A percentile compares a stretch with the other conserved stretches of the same genome.
phyloP scores from a whole-genome alignment of 306 rosid genomes.

The Corylus americana region DNA sequence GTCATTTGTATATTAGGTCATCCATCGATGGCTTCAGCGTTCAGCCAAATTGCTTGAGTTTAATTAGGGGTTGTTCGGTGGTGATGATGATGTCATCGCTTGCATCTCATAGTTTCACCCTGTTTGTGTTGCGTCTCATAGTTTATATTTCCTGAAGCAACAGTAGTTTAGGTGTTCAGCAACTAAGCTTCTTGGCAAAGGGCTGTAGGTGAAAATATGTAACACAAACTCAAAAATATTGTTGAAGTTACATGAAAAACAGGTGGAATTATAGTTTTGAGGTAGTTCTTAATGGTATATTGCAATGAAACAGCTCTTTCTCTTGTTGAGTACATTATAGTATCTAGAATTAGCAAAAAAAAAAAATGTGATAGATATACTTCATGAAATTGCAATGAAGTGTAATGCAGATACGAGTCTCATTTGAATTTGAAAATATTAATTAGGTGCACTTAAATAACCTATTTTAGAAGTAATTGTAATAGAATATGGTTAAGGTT shows the following conservation, averaged over 20 bases:
- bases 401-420: background rate
- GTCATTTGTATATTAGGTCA: too few relatives aligned
- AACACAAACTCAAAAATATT: background rate
- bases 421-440: too few relatives aligned
- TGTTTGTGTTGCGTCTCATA: background rate
- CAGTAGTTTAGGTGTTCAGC: background rate
- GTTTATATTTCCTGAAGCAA: background rate
- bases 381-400: background rate
- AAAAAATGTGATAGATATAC: background rate
- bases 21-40: too few relatives aligned
- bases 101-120: background rate
- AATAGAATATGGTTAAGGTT: background rate
- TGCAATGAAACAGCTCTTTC: too few relatives aligned
- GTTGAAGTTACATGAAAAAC: conserved; percentile 24
- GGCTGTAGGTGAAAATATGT: background rate
- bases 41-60: too few relatives aligned
- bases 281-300: background rate
- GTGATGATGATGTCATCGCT: background rate
- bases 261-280: conserved; percentile 43
- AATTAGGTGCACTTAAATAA: background rate
- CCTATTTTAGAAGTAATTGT: background rate
- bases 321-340: too few relatives aligned
- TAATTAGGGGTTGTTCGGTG: too few relatives aligned
- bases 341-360: background rate
- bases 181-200: background rate